A percentile compares a stretch with the other conserved stretches of the same genome.
These are phyloP conservation scores for Conticribra guillardii DNA, from an alignment of 108 stramenopile species.

Conservation along the genomic window DNA sequence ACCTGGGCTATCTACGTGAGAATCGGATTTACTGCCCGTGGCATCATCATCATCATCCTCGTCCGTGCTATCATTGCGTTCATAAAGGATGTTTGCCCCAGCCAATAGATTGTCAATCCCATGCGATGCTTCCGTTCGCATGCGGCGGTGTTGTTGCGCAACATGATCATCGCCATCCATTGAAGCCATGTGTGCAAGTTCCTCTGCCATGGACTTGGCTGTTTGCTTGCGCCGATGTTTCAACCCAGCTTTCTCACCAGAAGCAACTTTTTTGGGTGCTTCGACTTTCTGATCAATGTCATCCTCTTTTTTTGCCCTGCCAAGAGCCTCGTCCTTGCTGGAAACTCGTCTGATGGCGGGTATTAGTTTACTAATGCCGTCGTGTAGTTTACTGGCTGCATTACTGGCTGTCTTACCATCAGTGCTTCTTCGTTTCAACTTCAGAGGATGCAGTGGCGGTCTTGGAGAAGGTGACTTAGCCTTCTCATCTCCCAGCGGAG, in stretches of 20 bases:
- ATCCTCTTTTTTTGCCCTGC: neutral
- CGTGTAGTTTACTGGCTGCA: no score
- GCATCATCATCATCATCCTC: conserved; percentile 10
- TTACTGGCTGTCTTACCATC: neutral
- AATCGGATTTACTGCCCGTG: neutral
- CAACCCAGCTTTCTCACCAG: neutral
- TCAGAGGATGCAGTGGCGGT: neutral
- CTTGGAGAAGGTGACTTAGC: no score
- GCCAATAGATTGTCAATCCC: conserved; percentile 41
- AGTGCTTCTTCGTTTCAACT: neutral
- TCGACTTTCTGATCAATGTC: neutral
- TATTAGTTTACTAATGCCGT: no score
- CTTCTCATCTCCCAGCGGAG: neutral
- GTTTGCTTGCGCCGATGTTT: conserved; percentile 17
- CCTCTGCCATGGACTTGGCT: conserved; percentile 32
- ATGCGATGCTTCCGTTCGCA: conserved; percentile 1
- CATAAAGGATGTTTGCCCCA: conserved; percentile 21
- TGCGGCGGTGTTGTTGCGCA: neutral
- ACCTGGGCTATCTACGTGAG: neutral
- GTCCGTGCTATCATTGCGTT: conserved; percentile 7
- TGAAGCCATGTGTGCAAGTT: conserved; percentile 35
- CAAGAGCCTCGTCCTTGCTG: neutral
- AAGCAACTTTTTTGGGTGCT: no score
- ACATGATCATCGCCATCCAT: neutral
- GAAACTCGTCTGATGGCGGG: no score